phyloP scores from a whole-genome alignment of 1,139 yeast genomes.

The Diutina neorugosa region DNA sequence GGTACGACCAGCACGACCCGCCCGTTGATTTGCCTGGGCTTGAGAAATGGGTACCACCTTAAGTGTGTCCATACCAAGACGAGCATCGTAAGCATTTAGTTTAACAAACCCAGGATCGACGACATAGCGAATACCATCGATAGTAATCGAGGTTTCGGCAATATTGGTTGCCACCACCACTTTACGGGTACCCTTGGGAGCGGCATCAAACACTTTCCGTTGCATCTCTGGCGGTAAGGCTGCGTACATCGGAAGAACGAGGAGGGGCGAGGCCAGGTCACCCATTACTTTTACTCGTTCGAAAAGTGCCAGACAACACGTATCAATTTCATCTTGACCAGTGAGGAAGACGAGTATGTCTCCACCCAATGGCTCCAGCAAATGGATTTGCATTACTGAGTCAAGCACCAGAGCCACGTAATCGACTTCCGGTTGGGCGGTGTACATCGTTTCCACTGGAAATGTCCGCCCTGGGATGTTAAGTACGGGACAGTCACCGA shows the following conservation, averaged over 20 bases:
- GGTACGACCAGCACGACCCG: slow-evolving; percentile 82
- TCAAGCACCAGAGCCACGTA: slow-evolving; percentile 74
- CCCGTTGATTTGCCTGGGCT: slow-evolving; percentile 74
- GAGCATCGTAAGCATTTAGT: slow-evolving; percentile 64
- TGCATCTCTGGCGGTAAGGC: slow-evolving; percentile 70
- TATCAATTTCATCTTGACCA: slow-evolving; percentile 89
- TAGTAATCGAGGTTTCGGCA: slow-evolving; percentile 69
- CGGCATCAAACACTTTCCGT: slow-evolving; percentile 58
- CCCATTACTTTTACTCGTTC: slow-evolving; percentile 62
- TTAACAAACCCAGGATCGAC: slow-evolving; percentile 77
- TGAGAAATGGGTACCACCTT: slow-evolving; percentile 66
- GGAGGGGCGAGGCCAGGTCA: slow-evolving; percentile 47
- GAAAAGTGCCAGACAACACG: slow-evolving; percentile 65
- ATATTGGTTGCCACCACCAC: slow-evolving; percentile 72
- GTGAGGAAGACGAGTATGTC: slow-evolving; percentile 79
- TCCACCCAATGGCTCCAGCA: slow-evolving; percentile 56
- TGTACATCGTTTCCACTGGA: slow-evolving; percentile 74
- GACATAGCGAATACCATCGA: slow-evolving; percentile 67
- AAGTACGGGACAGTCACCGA: slow-evolving; percentile 67
- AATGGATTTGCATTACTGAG: slow-evolving; percentile 72
- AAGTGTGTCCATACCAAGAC: slow-evolving; percentile 66
- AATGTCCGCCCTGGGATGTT: slow-evolving; percentile 81
- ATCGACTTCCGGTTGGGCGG: slow-evolving; percentile 75
- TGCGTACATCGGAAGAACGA: slow-evolving; percentile 81
- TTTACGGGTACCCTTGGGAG: slow-evolving; percentile 59